phyloP scores from a whole-genome alignment of 306 rosid genomes.

The Dryas octopetala region DNA sequence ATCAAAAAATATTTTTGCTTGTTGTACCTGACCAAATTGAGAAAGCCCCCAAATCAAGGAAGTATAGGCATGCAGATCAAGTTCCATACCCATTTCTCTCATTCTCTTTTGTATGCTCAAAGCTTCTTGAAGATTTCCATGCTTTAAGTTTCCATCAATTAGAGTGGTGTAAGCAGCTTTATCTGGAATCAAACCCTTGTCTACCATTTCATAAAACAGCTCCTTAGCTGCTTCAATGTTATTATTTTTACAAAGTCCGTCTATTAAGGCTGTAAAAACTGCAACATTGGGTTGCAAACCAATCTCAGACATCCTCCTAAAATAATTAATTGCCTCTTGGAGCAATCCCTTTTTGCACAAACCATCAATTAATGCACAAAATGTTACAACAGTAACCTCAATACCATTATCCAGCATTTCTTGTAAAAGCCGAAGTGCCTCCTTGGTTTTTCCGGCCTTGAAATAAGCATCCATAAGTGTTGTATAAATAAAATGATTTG shows the following conservation, averaged over 20 bases:
- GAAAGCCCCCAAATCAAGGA: slow-evolving; percentile 81
- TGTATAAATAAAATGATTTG: slow-evolving; percentile 69
- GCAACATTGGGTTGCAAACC: slow-evolving; percentile 80
- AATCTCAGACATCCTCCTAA: slow-evolving; percentile 45
- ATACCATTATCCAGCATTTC: slow-evolving; percentile 65
- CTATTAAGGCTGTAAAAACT: slow-evolving; percentile 77
- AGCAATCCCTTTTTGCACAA: slow-evolving; percentile 79
- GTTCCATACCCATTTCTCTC: slow-evolving; percentile 68
- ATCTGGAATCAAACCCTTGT: slow-evolving; percentile 79
- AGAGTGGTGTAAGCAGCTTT: slow-evolving; percentile 68
- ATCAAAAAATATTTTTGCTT: slow-evolving; percentile 61
- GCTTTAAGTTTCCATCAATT: slow-evolving; percentile 89
- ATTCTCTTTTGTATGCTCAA: slow-evolving; percentile 54
- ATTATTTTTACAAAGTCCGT: slow-evolving; percentile 73
- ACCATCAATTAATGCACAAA: slow-evolving; percentile 81
- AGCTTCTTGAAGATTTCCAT: slow-evolving; percentile 74
- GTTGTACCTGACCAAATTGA: slow-evolving; percentile 56
- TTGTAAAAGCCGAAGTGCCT: slow-evolving; percentile 62
- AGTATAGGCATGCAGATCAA: slow-evolving; percentile 80
- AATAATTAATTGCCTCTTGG: slow-evolving; percentile 65
- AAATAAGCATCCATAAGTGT: slow-evolving; percentile 82
- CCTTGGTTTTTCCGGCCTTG: slow-evolving; percentile 61
- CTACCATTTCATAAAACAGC: slow-evolving; percentile 75
- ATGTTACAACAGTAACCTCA: slow-evolving; percentile 68
- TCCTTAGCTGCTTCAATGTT: slow-evolving; percentile 62